Conservation (phyloP, 805 yeast species). For the Candida ficus region DNA sequence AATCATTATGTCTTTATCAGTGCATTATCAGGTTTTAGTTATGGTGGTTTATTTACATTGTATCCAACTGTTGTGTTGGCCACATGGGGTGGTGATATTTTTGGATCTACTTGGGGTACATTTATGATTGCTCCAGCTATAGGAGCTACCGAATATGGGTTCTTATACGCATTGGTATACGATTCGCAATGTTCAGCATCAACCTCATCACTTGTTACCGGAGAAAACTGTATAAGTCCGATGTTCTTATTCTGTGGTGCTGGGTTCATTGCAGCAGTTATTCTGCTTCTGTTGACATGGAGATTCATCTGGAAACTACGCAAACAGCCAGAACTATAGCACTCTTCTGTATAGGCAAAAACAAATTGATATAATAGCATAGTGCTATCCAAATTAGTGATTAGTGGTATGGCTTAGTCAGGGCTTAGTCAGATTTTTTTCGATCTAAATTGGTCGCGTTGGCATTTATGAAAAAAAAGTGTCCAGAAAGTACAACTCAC, state of each 20-base stretch:
- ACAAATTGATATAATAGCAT: too few species aligned
- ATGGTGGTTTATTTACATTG: slow-evolving; percentile 82
- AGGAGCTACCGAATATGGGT: slow-evolving; percentile 66
- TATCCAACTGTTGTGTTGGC: slow-evolving; percentile 81
- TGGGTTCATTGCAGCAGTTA: slow-evolving; percentile 11
- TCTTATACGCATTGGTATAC: slow-evolving; percentile 60
- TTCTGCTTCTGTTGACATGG: slow-evolving; percentile 19
- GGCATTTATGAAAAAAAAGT: slow-evolving; percentile 9
- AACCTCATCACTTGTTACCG: background rate
- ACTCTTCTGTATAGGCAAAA: too few species aligned
- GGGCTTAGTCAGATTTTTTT: too few species aligned
- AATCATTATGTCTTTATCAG: slow-evolving; percentile 30
- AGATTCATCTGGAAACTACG: slow-evolving; percentile 14
- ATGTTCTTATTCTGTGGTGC: slow-evolving; percentile 17
- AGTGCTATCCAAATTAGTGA: too few species aligned
- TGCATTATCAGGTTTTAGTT: slow-evolving; percentile 57
- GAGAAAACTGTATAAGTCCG: slow-evolving; percentile 12
- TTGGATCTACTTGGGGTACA: slow-evolving; percentile 92
- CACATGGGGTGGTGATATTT: slow-evolving; percentile 81
- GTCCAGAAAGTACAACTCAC: background rate
- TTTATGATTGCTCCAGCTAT: slow-evolving; percentile 86
- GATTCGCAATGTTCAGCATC: slow-evolving; percentile 35
- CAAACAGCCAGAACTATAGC: background rate
- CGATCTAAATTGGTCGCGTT: slow-evolving; percentile 12
- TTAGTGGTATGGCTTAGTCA: too few species aligned